phyloP scores from a whole-genome alignment of 1,139 yeast genomes.

The Trichomonascaceae sp. region DNA sequence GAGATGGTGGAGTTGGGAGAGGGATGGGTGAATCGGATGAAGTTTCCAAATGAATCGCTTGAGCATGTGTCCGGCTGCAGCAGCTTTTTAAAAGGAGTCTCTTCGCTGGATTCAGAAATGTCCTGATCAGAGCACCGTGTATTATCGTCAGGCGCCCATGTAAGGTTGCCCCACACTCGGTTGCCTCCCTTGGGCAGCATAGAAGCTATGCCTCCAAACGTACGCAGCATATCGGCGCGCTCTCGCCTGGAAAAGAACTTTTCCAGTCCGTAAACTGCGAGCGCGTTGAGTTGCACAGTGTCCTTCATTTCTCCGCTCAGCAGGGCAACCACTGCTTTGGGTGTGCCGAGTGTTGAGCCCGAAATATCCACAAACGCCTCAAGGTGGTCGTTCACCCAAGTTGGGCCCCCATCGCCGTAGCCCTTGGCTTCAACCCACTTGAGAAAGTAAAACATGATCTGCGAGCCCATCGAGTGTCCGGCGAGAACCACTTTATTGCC shows the following conservation, averaged over 20 bases:
- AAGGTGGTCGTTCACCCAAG: constrained; percentile 77
- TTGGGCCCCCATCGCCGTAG: constrained; percentile 78
- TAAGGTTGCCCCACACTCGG: constrained; percentile 64
- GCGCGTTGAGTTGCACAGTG: constrained; percentile 81
- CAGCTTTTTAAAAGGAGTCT: constrained; percentile 4
- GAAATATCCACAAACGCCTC: constrained; percentile 75
- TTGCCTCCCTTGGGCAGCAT: constrained; percentile 97
- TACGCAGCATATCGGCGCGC: constrained; percentile 68
- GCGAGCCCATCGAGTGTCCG: constrained; percentile 97
- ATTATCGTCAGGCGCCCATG: constrained; percentile 41
- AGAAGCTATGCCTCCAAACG: constrained; percentile 89
- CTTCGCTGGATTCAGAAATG: too few species aligned
- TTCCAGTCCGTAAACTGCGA: constrained; percentile 90
- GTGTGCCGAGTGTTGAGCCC: constrained; percentile 84
- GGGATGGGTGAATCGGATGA: constrained; percentile 48
- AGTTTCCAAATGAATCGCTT: constrained; percentile 56
- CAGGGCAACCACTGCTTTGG: constrained; percentile 82
- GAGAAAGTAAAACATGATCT: constrained; percentile 71
- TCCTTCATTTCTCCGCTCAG: constrained; percentile 97
- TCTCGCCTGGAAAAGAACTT: constrained; percentile 85
- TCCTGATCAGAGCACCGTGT: constrained; percentile 11
- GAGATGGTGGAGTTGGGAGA: constrained; percentile 33
- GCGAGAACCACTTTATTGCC: constrained; percentile 68
- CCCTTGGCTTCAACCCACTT: constrained; percentile 96
- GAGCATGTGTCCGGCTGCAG: constrained; percentile 15